Base-by-base conservation (phyloP, 2,329 filamentous ascomycete genomes). In the Ophiostoma perfectum region DNA sequence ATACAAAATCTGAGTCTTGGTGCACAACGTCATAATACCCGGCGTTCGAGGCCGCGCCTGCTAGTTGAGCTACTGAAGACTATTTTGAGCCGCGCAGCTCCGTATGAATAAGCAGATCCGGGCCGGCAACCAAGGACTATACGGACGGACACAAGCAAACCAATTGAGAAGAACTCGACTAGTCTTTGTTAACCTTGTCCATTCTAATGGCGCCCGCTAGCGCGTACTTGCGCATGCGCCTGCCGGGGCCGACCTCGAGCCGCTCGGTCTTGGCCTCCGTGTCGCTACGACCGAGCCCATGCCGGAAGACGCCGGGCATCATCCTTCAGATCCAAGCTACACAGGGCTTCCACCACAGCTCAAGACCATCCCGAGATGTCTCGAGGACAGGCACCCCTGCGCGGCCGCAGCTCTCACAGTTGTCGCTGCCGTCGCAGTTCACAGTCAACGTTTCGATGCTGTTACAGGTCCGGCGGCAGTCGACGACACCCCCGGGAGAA, bases 401-500 rank as follows among this genome's bases (percentile, higher is more conserved):
- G 12, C n/a, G 49, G 49, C 18, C 49, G 18, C 18, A 18, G 18
- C 12, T 39, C 16, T 39, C 58, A 16, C 36, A 39, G 27, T 9
- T 16, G 38, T 14, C 49, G 49, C 49, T 2, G 49, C 12, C 14
- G 16, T n/a, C 49, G 49, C 49, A n/a, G 49, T 1, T 58, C 9
- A 52, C 58, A 4, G 36, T 67, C 36, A 27, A n/a, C 5, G 11
- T 63, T 8, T 16, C 38, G 39, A 42, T 42, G 16, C 18, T 60
- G 9, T n/a, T 27, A 12, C 64, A 58, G 11, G n/a, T 63, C 49
- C 64, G 49, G 36, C 27, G 66, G 47, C 38, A 62, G 8, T 55
- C 68, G 14, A 68, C 66, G 5, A 66, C 70, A 18, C 47, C 68
- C 6, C 36, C 42, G 27, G 16, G 55, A 27, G 55, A 27, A 14